Base-by-base conservation (phyloP, 2,329 filamentous ascomycete genomes). In the Colletotrichum musae region DNA sequence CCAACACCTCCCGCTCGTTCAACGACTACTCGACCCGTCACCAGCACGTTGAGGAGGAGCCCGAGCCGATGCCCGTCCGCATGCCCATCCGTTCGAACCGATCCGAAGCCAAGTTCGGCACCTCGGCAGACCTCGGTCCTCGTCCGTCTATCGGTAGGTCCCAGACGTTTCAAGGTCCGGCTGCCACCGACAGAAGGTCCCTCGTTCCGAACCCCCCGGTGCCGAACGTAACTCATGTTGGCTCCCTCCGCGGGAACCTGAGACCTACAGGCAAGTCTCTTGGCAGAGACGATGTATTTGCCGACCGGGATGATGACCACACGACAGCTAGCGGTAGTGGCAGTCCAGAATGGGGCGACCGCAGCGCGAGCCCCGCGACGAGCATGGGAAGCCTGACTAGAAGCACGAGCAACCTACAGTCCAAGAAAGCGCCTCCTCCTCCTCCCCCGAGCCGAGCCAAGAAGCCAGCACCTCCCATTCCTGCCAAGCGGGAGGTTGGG, bases 291-390 rank as follows among this genome's bases (percentile, higher is more conserved):
- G 85, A 87, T 67, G 80, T 84, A 3, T 87, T 86, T 70, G 81
- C 78, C 28, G 83, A 85, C 66, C 77, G 79, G 7, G 80, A 82
- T 68, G 85, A 84, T 56, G 86, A 88, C 70, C 83, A 86, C 63
- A 86, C 84, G 54, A 84, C 83, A 10, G 78, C 78, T 7, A 86
- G 85, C 72, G 84, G 84, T 70, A 85, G 85, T 70, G 85, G 83
- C 47, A 88, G 86, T 43, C 85, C 85, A 0, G 83, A 86, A 62
- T 86, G 83, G 78, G 81, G 80, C 21, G 83, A 86, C 53, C 83
- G 85, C 63, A 85, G 85, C 73, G 80, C 86, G 65, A 89, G 87
- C 72, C 87, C 87, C 0, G 85, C 87, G 2, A 89, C 87, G 1
- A 89, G 87, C 76, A 84, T 86, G 65, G 86, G 85, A 68, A 88